Conservation (phyloP, 495 filamentous ascomycete species). For the Tuber melanosporum region DNA sequence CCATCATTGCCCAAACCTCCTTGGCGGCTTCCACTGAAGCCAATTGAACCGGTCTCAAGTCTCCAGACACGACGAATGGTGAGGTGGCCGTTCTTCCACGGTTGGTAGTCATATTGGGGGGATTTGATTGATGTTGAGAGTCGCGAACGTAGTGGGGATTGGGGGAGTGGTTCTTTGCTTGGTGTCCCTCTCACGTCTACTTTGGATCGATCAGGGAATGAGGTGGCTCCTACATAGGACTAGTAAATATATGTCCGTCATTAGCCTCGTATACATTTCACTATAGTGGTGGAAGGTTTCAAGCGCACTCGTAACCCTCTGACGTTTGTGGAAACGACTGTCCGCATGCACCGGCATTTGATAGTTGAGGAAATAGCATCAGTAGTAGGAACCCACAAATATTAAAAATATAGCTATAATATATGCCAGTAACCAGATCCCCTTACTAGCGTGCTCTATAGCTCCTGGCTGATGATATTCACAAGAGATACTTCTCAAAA, state of each 20-base stretch:
- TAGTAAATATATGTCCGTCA: not conserved
- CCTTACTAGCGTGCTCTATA: not conserved
- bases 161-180: not conserved
- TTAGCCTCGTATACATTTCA: not conserved
- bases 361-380: not conserved
- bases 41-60: not conserved
- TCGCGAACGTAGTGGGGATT: not conserved
- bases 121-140: not conserved
- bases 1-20: not conserved
- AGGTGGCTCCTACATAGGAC: not conserved
- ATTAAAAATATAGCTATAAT: not conserved
- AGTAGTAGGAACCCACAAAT: not conserved
- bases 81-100: not conserved
- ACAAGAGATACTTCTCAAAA: not conserved
- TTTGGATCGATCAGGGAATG: not conserved
- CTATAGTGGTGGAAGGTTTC: not conserved
- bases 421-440: not conserved
- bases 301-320: not conserved
- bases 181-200: not conserved
- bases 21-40: not conserved
- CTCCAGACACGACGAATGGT: not conserved
- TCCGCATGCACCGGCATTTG: not conserved
- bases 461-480: not conserved
- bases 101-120: not conserved
- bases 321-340: not conserved